phyloP scores from a whole-genome alignment of 1,139 yeast genomes.

The Saccharomycopsis hybrid region DNA sequence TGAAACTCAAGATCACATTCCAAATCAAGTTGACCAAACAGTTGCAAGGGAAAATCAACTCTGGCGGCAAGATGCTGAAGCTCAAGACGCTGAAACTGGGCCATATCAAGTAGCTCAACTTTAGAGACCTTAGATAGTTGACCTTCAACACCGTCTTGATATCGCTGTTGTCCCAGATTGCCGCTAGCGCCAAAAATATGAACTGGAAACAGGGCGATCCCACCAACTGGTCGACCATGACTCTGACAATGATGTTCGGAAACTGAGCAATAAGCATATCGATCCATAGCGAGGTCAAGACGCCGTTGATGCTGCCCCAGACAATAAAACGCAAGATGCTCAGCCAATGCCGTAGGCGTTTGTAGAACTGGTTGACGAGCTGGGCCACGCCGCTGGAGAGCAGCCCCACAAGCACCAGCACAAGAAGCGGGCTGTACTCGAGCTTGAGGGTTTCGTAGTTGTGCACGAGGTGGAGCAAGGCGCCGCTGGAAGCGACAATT shows the following conservation, averaged over 20 bases:
- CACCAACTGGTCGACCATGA: slow-evolving; percentile 45
- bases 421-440: slow-evolving; percentile 25
- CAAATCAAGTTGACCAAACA: slow-evolving; percentile 52
- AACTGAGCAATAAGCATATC: slow-evolving; percentile 37
- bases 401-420: slow-evolving; percentile 41
- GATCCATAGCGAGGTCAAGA: slow-evolving; percentile 52
- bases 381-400: slow-evolving; percentile 54
- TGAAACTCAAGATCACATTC: slow-evolving; percentile 45
- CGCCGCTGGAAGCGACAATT: too few relatives aligned
- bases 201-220: slow-evolving; percentile 54
- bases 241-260: slow-evolving; percentile 33
- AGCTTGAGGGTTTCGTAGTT: slow-evolving; percentile 5
- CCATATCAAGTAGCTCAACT: slow-evolving; percentile 52
- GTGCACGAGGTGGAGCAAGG: slow-evolving; percentile 1
- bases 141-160: slow-evolving; percentile 24
- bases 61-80: slow-evolving; percentile 42
- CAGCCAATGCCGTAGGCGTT: slow-evolving; percentile 36
- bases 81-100: slow-evolving; percentile 49
- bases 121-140: slow-evolving; percentile 42
- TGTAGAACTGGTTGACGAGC: slow-evolving; percentile 44
- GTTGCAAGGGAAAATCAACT: slow-evolving; percentile 50
- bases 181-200: slow-evolving; percentile 41
- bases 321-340: slow-evolving; percentile 44
- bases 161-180: slow-evolving; percentile 44
- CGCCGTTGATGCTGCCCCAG: slow-evolving; percentile 62